Conservation (phyloP, 306 rosid species). For the Albizia julibrissin region DNA sequence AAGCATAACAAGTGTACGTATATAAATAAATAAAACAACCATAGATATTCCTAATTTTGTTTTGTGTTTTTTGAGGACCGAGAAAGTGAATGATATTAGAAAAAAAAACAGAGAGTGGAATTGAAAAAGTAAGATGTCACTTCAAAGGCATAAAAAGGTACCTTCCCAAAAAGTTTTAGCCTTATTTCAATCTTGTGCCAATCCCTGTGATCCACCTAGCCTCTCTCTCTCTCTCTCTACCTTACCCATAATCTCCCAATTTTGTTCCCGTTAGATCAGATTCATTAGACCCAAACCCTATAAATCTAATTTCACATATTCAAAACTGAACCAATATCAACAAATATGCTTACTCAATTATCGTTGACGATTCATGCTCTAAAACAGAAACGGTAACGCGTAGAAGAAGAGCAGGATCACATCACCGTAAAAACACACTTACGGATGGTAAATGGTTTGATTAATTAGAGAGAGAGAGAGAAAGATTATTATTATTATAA, state of each 20-base stretch:
- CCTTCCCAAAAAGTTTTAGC: neutral
- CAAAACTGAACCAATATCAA: neutral
- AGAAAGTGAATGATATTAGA: neutral
- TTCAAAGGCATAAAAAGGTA: conserved; percentile 12
- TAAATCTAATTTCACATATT: neutral
- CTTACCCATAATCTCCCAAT: conserved; percentile 28
- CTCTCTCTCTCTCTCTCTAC: no score
- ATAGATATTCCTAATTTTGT: neutral
- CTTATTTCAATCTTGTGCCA: conserved; percentile 17
- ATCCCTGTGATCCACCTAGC: conserved; percentile 23
- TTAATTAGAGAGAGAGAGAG: neutral
- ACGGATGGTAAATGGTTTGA: neutral
- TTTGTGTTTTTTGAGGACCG: neutral
- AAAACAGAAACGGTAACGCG: neutral
- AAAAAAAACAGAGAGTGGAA: neutral
- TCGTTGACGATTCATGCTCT: neutral
- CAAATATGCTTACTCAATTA: neutral
- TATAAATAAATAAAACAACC: neutral
- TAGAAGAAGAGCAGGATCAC: neutral
- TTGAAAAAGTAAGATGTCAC: conserved; percentile 32
- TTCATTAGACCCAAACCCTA: neutral
- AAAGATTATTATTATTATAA: neutral
- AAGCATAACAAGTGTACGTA: neutral
- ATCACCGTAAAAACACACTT: neutral
- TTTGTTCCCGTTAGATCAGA: conserved; percentile 12